Conservation (phyloP, 169 alveolate genomes). For the Eimeria necatrix region DNA sequence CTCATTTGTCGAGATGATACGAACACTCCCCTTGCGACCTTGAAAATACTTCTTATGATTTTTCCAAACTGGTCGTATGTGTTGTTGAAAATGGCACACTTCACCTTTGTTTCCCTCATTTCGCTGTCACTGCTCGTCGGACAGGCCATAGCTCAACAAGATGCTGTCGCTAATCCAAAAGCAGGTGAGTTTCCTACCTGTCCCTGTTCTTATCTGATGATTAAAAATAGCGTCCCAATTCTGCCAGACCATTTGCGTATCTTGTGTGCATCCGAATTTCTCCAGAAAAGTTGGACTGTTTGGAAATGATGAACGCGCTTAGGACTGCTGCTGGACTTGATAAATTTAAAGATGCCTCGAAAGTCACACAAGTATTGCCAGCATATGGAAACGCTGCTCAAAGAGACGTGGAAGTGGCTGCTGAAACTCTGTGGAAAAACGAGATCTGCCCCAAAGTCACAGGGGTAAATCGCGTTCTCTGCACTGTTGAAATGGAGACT, state of each 20-base stretch:
- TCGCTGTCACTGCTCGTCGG: not conserved
- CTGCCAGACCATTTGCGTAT: not conserved
- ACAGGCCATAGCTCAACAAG: not conserved
- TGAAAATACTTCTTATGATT: no score
- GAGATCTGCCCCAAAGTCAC: not conserved
- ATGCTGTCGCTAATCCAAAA: not conserved
- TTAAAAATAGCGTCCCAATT: not conserved
- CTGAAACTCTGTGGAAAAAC: no score
- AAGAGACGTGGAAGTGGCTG: no score
- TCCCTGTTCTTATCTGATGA: not conserved
- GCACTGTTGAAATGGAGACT: no score
- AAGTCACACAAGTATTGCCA: no score
- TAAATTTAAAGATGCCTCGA: not conserved
- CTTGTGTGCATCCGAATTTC: not conserved
- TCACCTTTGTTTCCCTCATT: not conserved
- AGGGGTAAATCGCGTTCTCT: not conserved
- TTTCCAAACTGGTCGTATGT: no score
- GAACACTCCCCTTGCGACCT: no score
- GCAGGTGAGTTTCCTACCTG: slow-evolving; percentile 17
- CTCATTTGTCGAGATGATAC: no score
- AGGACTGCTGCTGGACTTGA: slow-evolving; percentile 41
- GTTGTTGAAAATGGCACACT: not conserved
- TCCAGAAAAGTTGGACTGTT: not conserved
- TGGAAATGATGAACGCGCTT: not conserved
- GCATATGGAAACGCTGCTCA: no score